Conservation (phyloP, 73 alveolate genomes). For the Effrenium voratum region DNA sequence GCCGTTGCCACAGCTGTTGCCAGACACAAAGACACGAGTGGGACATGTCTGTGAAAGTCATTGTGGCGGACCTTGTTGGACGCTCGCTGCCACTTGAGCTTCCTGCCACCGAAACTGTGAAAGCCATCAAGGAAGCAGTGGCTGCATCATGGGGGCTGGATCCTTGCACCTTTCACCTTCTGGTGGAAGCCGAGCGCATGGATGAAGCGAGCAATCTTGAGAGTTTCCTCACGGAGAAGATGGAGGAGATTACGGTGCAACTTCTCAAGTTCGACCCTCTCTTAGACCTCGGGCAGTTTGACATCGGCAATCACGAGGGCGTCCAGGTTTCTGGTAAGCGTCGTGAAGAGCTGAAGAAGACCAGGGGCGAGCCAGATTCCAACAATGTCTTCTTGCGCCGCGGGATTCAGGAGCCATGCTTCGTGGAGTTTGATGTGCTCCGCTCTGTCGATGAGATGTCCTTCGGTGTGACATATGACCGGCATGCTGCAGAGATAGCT, state of each 20-base stretch:
- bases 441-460: constrained; percentile 8
- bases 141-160: constrained; percentile 6
- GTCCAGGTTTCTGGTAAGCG: background rate
- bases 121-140: background rate
- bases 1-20: too few species aligned
- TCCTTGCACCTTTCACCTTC: background rate
- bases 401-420: constrained; percentile 27
- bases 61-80: constrained; percentile 13
- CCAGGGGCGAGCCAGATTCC: background rate
- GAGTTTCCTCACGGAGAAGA: background rate
- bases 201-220: constrained; percentile 2
- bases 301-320: background rate
- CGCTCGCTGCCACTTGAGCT: constrained; percentile 11
- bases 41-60: background rate
- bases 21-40: background rate
- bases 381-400: constrained; percentile 7
- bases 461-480: constrained; percentile 2
- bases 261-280: constrained; percentile 19
- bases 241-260: background rate
- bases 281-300: background rate
- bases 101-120: constrained; percentile 1
- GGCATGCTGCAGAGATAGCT: background rate
- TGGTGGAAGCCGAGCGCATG: background rate
- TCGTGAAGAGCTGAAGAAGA: background rate
- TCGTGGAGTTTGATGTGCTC: constrained; percentile 10